A percentile compares a stretch with the other conserved stretches of the same genome.
These are phyloP conservation scores for Pseudozyma tsukubaensis DNA, from an alignment of 1,284 basidiomycete species.

Conservation along the genomic window DNA sequence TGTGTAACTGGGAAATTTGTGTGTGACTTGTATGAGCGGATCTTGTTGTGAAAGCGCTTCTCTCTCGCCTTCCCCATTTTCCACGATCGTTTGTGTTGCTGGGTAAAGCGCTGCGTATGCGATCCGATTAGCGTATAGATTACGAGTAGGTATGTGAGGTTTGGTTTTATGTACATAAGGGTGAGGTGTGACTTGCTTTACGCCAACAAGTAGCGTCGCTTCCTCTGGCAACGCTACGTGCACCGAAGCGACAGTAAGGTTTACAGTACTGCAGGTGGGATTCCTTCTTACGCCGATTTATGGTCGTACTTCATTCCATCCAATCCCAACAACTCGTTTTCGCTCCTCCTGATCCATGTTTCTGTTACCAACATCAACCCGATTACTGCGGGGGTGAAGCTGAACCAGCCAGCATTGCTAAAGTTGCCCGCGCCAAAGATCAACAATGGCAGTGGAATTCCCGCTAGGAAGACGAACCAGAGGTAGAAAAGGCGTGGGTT, in stretches of 20 bases:
- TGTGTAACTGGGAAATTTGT: too few relatives aligned
- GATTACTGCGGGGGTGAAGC: constrained; percentile 51
- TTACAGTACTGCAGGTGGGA: neutral
- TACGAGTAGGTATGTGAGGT: too few relatives aligned
- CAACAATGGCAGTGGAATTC: constrained; percentile 59
- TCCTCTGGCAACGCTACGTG: neutral
- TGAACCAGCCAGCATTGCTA: constrained; percentile 65
- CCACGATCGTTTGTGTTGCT: too few relatives aligned
- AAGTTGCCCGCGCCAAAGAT: constrained; percentile 67
- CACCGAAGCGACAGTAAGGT: too few relatives aligned
- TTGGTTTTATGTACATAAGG: too few relatives aligned
- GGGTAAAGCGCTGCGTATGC: too few relatives aligned
- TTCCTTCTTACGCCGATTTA: constrained; percentile 54
- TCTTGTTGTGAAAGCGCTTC: neutral
- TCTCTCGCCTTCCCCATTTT: too few relatives aligned
- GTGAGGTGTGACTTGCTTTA: too few relatives aligned
- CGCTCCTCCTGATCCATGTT: constrained; percentile 55
- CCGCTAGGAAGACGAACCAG: constrained; percentile 55
- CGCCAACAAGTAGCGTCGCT: neutral
- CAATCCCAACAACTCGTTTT: constrained; percentile 57
- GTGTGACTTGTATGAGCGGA: neutral
- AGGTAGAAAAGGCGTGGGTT: constrained; percentile 62
- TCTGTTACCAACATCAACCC: constrained; percentile 50
- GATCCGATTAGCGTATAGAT: neutral
- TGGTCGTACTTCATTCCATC: constrained; percentile 63